Evolutionary conservation across 2,329 filamentous ascomycete genomes (phyloP).

Genomic region (Fusarium fracticaudum): DNA sequence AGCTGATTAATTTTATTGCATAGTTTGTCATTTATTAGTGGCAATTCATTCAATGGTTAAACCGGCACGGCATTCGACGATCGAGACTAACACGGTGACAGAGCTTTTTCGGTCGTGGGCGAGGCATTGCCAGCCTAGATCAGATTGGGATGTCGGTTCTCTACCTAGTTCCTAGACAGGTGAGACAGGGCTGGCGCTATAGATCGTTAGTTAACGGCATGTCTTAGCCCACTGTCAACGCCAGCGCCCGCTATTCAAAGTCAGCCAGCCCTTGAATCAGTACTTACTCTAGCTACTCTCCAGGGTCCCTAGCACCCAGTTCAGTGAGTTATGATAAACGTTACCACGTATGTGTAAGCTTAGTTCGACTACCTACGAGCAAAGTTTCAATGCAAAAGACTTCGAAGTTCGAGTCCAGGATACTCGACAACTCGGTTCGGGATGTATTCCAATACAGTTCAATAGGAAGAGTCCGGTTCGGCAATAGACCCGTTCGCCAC

Average conservation of each 20-base stretch:
- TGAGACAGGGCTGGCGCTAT: constrained; percentile 18
- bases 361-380: not conserved
- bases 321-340: not conserved
- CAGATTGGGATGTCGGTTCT: not conserved
- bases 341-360: not conserved
- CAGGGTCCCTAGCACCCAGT: not conserved
- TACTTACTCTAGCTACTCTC: not conserved
- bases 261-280: not conserved
- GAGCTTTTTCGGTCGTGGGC: not conserved
- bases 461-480: constrained; percentile 1
- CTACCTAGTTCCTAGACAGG: not conserved
- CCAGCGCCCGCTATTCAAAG: not conserved
- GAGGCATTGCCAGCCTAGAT: constrained; percentile 15
- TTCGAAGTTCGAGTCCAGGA: not conserved
- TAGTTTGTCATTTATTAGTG: constrained; percentile 5
- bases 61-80: not conserved
- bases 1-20: constrained; percentile 24
- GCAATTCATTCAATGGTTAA: constrained; percentile 20
- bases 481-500: constrained; percentile 2
- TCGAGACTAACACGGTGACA: not conserved
- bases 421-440: not conserved
- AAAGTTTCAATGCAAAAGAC: not conserved
- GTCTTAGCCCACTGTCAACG: not conserved
- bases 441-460: not conserved
- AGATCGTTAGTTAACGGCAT: not conserved